Evolutionary conservation across 140 eudicot species (phyloP).

Genomic region (Cichorium intybus): DNA sequence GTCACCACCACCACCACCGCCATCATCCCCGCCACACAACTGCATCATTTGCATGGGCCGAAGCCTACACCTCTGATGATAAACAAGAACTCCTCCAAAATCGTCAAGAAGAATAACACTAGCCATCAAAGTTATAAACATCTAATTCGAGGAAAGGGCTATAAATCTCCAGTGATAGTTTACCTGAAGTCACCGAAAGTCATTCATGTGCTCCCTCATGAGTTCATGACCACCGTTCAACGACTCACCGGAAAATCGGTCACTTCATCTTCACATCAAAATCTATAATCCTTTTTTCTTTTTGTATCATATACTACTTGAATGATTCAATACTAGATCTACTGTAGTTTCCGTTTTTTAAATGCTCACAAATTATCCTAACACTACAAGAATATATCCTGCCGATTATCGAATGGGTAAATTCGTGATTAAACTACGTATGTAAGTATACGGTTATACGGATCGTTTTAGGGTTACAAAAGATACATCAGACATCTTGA

Average conservation of each 20-base stretch:
- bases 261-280: slow-evolving; percentile 24
- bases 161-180: slow-evolving; percentile 35
- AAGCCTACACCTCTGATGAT: slow-evolving; percentile 28
- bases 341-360: no score
- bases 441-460: background rate
- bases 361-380: background rate
- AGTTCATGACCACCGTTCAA: slow-evolving; percentile 47
- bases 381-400: background rate
- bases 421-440: no score
- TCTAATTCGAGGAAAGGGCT: background rate
- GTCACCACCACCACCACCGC: slow-evolving; percentile 9
- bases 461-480: no score
- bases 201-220: slow-evolving; percentile 40
- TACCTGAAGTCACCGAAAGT: slow-evolving; percentile 37
- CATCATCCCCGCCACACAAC: background rate
- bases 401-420: background rate
- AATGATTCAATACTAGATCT: background rate
- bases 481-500: no score
- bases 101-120: slow-evolving; percentile 18
- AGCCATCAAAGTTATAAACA: slow-evolving; percentile 7
- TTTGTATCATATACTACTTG: background rate
- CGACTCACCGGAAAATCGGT: slow-evolving; percentile 33
- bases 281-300: background rate
- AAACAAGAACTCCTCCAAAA: slow-evolving; percentile 33
- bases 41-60: slow-evolving; percentile 29